Evolutionary conservation across 495 filamentous ascomycete species (phyloP).

Genomic region (Platismatia glauca): DNA sequence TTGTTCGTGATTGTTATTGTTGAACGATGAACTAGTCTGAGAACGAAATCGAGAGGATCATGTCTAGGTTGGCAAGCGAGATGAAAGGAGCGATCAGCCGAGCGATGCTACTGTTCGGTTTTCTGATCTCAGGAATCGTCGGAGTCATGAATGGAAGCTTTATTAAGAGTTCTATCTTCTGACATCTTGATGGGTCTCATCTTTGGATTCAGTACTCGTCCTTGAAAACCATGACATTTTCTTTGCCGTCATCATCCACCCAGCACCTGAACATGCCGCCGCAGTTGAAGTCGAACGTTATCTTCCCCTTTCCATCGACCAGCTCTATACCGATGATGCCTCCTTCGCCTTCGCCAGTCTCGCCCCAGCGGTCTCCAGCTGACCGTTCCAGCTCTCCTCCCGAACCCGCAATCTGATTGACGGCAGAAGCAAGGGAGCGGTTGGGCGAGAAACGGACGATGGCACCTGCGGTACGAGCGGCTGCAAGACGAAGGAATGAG

Average conservation of each 20-base stretch:
- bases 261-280: slow-evolving; percentile 85
- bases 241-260: slow-evolving; percentile 54
- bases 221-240: slow-evolving; percentile 55
- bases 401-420: slow-evolving; percentile 56
- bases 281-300: slow-evolving; percentile 77
- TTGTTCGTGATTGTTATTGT: not conserved
- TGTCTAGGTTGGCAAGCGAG: not conserved
- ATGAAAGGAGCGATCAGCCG: not conserved
- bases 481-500: slow-evolving; percentile 69
- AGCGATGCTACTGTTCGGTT: not conserved
- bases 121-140: not conserved
- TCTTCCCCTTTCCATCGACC: slow-evolving; percentile 38
- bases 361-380: slow-evolving; percentile 67
- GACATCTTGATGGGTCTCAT: not conserved
- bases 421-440: slow-evolving; percentile 36
- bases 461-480: slow-evolving; percentile 61
- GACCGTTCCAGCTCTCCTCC: slow-evolving; percentile 67
- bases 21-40: not conserved
- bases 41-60: not conserved
- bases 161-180: not conserved
- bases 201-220: slow-evolving; percentile 23
- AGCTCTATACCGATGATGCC: slow-evolving; percentile 83
- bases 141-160: not conserved
- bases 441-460: slow-evolving; percentile 55
- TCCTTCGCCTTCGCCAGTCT: slow-evolving; percentile 71